These are phyloP conservation scores for Kluyveromyces nonfermentans DNA, from an alignment of 805 yeast species.

Conservation along the genomic window DNA sequence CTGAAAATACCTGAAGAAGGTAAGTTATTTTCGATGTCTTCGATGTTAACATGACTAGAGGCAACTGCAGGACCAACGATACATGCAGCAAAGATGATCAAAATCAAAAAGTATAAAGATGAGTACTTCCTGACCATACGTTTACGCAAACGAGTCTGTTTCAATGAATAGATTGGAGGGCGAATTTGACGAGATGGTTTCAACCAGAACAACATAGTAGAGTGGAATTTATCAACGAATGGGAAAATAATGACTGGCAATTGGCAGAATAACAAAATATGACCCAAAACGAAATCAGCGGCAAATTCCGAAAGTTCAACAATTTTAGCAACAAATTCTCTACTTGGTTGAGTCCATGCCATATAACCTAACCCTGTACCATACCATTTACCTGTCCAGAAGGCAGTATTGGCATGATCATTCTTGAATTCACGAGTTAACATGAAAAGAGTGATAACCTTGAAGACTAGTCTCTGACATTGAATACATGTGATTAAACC, in stretches of 20 bases:
- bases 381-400: conserved; percentile 99
- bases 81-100: conserved; percentile 61
- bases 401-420: conserved; percentile 91
- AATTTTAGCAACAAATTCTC: conserved; percentile 91
- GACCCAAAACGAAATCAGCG: conserved; percentile 93
- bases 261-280: conserved; percentile 76
- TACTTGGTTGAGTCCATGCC: conserved; percentile 91
- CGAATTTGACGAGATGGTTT: conserved; percentile 94
- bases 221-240: conserved; percentile 92
- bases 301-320: conserved; percentile 94
- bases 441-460: conserved; percentile 64
- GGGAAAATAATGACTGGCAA: conserved; percentile 83
- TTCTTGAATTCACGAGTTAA: conserved; percentile 94
- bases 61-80: conserved; percentile 92
- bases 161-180: conserved; percentile 94
- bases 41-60: conserved; percentile 37
- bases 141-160: conserved; percentile 92
- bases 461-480: conserved; percentile 80
- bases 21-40: conserved; percentile 22
- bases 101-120: conserved; percentile 60
- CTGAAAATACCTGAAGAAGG: conserved; percentile 30
- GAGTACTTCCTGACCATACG: conserved; percentile 96
- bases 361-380: conserved; percentile 86
- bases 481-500: conserved; percentile 81
- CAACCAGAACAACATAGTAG: conserved; percentile 97